These are phyloP conservation scores for Teratosphaeria pseudoeucalypti DNA, from an alignment of 2,329 filamentous ascomycete species.

Conservation along the genomic window DNA sequence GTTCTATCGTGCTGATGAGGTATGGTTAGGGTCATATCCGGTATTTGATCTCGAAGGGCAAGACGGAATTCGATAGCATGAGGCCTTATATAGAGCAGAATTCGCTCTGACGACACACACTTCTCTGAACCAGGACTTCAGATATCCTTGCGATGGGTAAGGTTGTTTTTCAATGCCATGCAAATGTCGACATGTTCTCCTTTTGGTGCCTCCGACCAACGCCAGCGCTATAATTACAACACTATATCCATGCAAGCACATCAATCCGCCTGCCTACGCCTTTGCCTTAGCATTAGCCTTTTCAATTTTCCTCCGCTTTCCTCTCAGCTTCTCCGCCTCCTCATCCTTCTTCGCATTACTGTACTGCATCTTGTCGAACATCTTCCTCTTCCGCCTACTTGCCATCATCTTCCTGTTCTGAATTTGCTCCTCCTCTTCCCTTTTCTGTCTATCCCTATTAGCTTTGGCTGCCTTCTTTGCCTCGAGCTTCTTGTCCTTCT, in stretches of 20 bases:
- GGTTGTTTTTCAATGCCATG: neutral
- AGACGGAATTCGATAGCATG: conserved; percentile 42
- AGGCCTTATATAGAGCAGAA: conserved; percentile 31
- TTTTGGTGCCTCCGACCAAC: neutral
- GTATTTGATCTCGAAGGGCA: conserved; percentile 39
- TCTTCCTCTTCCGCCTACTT: conserved; percentile 92
- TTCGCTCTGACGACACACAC: neutral
- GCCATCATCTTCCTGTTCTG: conserved; percentile 97
- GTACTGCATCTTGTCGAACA: conserved; percentile 95
- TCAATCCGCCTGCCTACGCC: neutral
- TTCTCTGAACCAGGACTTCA: neutral
- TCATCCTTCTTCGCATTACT: conserved; percentile 87
- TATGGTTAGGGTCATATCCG: conserved; percentile 33
- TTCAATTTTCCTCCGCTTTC: conserved; percentile 86
- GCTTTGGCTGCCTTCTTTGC: conserved; percentile 58
- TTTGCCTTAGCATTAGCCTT: conserved; percentile 9
- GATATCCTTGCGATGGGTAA: neutral
- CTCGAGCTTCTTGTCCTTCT: conserved; percentile 47
- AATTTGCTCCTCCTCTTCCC: conserved; percentile 70
- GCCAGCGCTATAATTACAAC: neutral
- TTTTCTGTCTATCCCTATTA: conserved; percentile 53
- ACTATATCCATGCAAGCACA: neutral
- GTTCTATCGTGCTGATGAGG: neutral
- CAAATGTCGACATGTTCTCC: neutral
- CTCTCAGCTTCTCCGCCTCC: conserved; percentile 75